These are phyloP conservation scores for Domatiomyces globalis DNA, from an alignment of 2,329 filamentous ascomycete genomes.

Conservation along the genomic window DNA sequence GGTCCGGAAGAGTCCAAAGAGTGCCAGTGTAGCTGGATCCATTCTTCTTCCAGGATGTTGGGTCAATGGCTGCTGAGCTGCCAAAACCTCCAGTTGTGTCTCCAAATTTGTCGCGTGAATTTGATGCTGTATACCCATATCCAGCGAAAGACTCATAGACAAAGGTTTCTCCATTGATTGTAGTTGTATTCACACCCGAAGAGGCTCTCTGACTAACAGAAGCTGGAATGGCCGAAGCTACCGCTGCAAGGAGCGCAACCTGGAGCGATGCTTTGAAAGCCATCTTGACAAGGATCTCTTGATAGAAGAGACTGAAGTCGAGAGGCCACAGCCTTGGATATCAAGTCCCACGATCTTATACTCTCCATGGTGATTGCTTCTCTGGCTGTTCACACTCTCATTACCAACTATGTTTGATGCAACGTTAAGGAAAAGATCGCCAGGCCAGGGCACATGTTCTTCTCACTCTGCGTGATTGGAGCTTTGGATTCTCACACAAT, in stretches of 20 bases:
- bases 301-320: background rate
- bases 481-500: background rate
- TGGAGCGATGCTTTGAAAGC: conserved; percentile 5
- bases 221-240: conserved; percentile 5
- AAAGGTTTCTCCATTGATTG: conserved; percentile 48
- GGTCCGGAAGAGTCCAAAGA: conserved; percentile 50
- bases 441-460: background rate
- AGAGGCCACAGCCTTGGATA: background rate
- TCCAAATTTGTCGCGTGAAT: conserved; percentile 50
- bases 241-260: conserved; percentile 6
- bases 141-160: conserved; percentile 54
- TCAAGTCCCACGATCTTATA: background rate
- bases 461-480: background rate
- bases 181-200: conserved; percentile 32
- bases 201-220: background rate
- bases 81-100: conserved; percentile 57
- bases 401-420: background rate
- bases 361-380: background rate
- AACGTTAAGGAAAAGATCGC: background rate
- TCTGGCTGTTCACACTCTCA: background rate
- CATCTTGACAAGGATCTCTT: conserved; percentile 2
- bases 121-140: conserved; percentile 46
- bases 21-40: conserved; percentile 43
- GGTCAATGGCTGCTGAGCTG: conserved; percentile 50
- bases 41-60: conserved; percentile 42